phyloP scores from a whole-genome alignment of 1,139 yeast genomes.

The Hyphopichia buzzinii region DNA sequence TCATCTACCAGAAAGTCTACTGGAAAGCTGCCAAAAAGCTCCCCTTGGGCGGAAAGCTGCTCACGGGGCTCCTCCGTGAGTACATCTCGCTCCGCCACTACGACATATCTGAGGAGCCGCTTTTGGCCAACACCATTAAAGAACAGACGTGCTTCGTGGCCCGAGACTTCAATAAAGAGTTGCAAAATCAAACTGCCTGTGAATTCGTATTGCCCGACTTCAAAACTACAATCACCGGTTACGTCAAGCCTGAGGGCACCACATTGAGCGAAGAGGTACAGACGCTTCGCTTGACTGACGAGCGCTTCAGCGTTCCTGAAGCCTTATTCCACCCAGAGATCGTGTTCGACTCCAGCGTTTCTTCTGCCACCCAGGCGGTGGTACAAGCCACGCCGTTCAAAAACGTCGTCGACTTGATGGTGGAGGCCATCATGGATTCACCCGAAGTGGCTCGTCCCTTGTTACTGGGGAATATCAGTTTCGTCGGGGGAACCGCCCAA shows the following conservation, averaged over 20 bases:
- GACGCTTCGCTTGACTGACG: slow-evolving; percentile 69
- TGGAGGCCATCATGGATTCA: slow-evolving; percentile 65
- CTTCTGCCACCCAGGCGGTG: slow-evolving; percentile 27
- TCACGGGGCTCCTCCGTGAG: slow-evolving; percentile 82
- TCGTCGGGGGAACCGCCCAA: slow-evolving; percentile 81
- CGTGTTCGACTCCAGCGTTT: slow-evolving; percentile 35
- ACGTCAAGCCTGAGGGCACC: slow-evolving; percentile 29
- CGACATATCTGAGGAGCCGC: slow-evolving; percentile 89
- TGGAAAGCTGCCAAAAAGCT: slow-evolving; percentile 76
- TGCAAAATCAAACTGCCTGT: slow-evolving; percentile 39
- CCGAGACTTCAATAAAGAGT: slow-evolving; percentile 56
- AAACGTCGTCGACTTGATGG: slow-evolving; percentile 71
- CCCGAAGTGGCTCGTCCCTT: slow-evolving; percentile 79
- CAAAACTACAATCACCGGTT: slow-evolving; percentile 72
- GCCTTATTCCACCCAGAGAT: slow-evolving; percentile 83
- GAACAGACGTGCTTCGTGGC: slow-evolving; percentile 79
- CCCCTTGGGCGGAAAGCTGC: slow-evolving; percentile 80
- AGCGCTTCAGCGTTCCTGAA: slow-evolving; percentile 86
- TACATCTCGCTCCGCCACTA: slow-evolving; percentile 87
- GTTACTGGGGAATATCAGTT: slow-evolving; percentile 72
- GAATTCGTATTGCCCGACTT: slow-evolving; percentile 87
- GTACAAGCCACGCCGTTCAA: slow-evolving; percentile 59
- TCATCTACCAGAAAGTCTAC: slow-evolving; percentile 73
- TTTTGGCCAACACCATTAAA: slow-evolving; percentile 80
- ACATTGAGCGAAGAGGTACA: slow-evolving; percentile 49